Percentiles rank a stretch among this genome's conserved stretches.
Conservation (phyloP, 345 rosid species). For the Murraya paniculata region DNA sequence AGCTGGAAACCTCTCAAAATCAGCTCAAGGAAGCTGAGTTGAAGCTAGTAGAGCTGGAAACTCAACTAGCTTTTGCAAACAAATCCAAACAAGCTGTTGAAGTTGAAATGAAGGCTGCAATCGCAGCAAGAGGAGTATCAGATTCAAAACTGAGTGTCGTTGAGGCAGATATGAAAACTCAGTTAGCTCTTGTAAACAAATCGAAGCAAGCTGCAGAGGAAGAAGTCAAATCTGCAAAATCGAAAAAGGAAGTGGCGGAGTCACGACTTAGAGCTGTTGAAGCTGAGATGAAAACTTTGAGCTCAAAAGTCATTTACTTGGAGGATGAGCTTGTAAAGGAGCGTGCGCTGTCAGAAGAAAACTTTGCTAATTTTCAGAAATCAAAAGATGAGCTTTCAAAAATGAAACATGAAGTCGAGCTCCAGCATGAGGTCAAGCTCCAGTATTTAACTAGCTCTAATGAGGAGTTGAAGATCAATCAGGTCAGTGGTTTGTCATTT, state of each 20-base stretch:
- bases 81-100: slow-evolving; percentile 49
- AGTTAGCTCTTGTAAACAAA: slow-evolving; percentile 39
- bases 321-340: slow-evolving; percentile 38
- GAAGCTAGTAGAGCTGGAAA: slow-evolving; percentile 40
- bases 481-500: slow-evolving; percentile 40
- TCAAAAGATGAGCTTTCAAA: slow-evolving; percentile 56
- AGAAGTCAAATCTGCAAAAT: slow-evolving; percentile 40
- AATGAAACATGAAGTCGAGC: slow-evolving; percentile 46
- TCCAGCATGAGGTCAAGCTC: slow-evolving; percentile 30
- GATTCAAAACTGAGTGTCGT: slow-evolving; percentile 53
- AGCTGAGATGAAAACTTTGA: slow-evolving; percentile 49
- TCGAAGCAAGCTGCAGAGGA: slow-evolving; percentile 48
- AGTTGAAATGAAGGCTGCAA: slow-evolving; percentile 42
- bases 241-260: slow-evolving; percentile 41
- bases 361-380: slow-evolving; percentile 31
- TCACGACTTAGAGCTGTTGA: slow-evolving; percentile 50
- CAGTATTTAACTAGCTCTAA: slow-evolving; percentile 32
- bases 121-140: slow-evolving; percentile 35
- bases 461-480: slow-evolving; percentile 47
- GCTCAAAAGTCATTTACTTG: slow-evolving; percentile 40
- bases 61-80: slow-evolving; percentile 36
- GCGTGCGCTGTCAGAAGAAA: slow-evolving; percentile 26
- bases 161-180: slow-evolving; percentile 44
- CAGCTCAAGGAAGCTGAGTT: slow-evolving; percentile 44
- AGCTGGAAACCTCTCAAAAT: slow-evolving; percentile 42